Evolutionary conservation across 2,329 filamentous ascomycete species (phyloP).

Genomic region (Aspergillus tubingensis): DNA sequence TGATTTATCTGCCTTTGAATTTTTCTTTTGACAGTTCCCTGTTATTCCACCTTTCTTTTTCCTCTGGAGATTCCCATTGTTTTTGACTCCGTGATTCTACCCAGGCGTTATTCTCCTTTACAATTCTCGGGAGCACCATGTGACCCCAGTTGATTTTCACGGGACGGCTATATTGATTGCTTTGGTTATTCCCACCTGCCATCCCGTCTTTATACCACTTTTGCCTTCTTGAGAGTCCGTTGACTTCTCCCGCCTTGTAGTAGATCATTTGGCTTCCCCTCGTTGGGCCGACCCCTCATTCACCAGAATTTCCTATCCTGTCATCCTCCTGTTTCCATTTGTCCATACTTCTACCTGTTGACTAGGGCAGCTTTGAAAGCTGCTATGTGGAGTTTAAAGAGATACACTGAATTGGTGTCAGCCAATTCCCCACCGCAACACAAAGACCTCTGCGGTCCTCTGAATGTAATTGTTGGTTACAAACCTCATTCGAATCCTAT

Average conservation of each 20-base stretch:
- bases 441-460: neutral
- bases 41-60: conserved; percentile 17
- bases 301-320: conserved; percentile 21
- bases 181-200: conserved; percentile 12
- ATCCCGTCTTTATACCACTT: conserved; percentile 19
- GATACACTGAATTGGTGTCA: conserved; percentile 12
- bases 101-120: conserved; percentile 14
- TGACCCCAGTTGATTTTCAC: conserved; percentile 1
- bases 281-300: conserved; percentile 21
- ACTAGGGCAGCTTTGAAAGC: conserved; percentile 26
- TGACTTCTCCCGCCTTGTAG: conserved; percentile 11
- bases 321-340: conserved; percentile 26
- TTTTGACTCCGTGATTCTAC: conserved; percentile 15
- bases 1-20: conserved; percentile 14
- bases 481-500: neutral
- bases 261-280: conserved; percentile 18
- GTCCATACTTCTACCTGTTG: conserved; percentile 30
- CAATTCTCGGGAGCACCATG: conserved; percentile 15
- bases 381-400: conserved; percentile 11
- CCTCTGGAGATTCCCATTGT: conserved; percentile 22
- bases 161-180: conserved; percentile 4
- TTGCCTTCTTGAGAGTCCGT: conserved; percentile 13
- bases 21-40: conserved; percentile 12
- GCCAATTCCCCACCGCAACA: conserved; percentile 4
- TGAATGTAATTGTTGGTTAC: conserved; percentile 17